Conservation (phyloP, 2,329 filamentous ascomycete species). For the Arachnomyces sp. region DNA sequence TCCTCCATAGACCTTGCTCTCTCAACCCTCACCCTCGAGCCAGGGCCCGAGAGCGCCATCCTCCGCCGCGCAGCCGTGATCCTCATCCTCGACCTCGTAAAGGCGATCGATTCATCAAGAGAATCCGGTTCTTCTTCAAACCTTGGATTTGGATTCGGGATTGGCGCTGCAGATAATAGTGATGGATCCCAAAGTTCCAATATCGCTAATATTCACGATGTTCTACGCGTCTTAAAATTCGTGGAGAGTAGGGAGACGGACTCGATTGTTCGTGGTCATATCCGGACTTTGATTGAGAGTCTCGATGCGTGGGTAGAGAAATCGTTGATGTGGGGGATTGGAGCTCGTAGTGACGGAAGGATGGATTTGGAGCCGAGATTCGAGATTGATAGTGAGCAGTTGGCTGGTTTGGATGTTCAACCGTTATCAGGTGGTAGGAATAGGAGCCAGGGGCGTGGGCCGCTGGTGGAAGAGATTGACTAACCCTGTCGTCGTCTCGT, state of each 20-base stretch:
- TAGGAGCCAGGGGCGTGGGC: slow-evolving; percentile 16
- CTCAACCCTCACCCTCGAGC: slow-evolving; percentile 31
- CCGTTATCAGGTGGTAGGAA: slow-evolving; percentile 17
- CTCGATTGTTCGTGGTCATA: slow-evolving; percentile 31
- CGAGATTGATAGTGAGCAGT: slow-evolving; percentile 26
- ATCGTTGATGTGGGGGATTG: slow-evolving; percentile 33
- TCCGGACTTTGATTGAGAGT: slow-evolving; percentile 33
- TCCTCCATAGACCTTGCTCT: slow-evolving; percentile 34
- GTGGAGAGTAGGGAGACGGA: slow-evolving; percentile 34
- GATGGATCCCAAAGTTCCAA: slow-evolving; percentile 14
- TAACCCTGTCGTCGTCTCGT: slow-evolving; percentile 13
- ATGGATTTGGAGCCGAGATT: slow-evolving; percentile 18
- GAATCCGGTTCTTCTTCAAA: slow-evolving; percentile 24
- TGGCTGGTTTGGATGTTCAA: slow-evolving; percentile 32
- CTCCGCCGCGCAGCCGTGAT: slow-evolving; percentile 34
- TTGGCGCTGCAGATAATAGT: slow-evolving; percentile 10
- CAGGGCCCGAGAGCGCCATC: slow-evolving; percentile 30
- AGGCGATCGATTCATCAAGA: slow-evolving; percentile 29
- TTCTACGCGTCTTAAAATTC: slow-evolving; percentile 29
- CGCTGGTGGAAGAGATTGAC: slow-evolving; percentile 38
- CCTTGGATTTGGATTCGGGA: slow-evolving; percentile 35
- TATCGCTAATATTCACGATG: slow-evolving; percentile 33
- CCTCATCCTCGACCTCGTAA: slow-evolving; percentile 34
- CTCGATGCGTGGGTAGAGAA: slow-evolving; percentile 38
- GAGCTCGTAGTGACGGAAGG: slow-evolving; percentile 14